These are phyloP conservation scores for Polyporus tsugae DNA, from an alignment of 1,284 basidiomycete genomes.

Conservation along the genomic window DNA sequence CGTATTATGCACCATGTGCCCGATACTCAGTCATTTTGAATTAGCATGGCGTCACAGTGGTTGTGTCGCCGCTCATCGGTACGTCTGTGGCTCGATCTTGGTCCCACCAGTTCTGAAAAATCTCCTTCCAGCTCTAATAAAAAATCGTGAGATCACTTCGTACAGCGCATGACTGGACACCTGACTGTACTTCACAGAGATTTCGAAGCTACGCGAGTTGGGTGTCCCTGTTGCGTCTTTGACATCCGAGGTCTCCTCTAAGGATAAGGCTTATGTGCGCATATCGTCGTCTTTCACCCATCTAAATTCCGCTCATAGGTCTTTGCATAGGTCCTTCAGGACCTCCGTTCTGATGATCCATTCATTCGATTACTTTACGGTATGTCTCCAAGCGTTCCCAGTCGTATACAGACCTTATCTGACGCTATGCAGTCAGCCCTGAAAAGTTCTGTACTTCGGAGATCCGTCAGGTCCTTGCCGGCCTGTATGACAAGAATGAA, in stretches of 20 bases:
- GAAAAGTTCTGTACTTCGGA: conserved; percentile 71
- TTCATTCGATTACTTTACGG: conserved; percentile 76
- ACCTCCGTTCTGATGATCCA: conserved; percentile 70
- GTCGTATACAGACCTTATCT: not conserved
- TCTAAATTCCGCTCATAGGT: not conserved
- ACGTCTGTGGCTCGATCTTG: conserved; percentile 32
- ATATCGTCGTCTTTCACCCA: not conserved
- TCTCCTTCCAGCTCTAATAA: conserved; percentile 76
- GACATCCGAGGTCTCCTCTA: conserved; percentile 67
- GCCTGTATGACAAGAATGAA: conserved; percentile 60
- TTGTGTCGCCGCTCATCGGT: conserved; percentile 84
- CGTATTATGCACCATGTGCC: not conserved
- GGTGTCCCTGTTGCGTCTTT: conserved; percentile 69
- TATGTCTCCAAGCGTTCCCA: conserved; percentile 42
- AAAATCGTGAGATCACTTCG: conserved; percentile 65
- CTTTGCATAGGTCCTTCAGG: conserved; percentile 62
- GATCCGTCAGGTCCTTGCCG: conserved; percentile 60
- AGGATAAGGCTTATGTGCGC: conserved; percentile 55
- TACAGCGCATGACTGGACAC: not conserved
- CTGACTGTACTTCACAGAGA: conserved; percentile 55
- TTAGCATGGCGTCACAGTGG: conserved; percentile 77
- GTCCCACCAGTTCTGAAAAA: not conserved
- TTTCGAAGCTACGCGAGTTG: conserved; percentile 65
- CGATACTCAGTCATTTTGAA: not conserved
- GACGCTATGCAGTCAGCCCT: conserved; percentile 63